Percentiles rank a stretch among this genome's conserved stretches.
phyloP scores from a whole-genome alignment of 2,329 filamentous ascomycete genomes.

The Huntiella savannae region DNA sequence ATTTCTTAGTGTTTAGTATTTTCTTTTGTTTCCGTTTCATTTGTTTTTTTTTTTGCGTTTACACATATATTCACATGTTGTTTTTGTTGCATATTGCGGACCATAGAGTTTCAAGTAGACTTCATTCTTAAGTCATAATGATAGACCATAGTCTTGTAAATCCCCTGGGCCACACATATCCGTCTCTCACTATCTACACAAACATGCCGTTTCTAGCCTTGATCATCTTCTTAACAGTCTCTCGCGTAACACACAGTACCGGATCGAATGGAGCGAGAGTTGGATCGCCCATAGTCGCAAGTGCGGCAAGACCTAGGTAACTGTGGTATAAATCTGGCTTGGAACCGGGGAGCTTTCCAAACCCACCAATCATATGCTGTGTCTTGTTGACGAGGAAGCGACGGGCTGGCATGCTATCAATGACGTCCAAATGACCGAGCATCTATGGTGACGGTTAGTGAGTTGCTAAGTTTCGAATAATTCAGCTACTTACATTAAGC shows the following conservation, averaged over 20 bases:
- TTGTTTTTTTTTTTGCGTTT: no score
- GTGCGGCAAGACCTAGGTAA: conserved; percentile 66
- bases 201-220: conserved; percentile 21
- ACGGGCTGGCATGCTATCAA: conserved; percentile 41
- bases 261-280: conserved; percentile 55
- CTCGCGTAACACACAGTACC: conserved; percentile 52
- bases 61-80: no score
- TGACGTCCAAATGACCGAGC: conserved; percentile 35
- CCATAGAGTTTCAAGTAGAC: not conserved
- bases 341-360: conserved; percentile 50
- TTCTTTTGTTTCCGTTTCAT: no score
- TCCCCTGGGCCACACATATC: no score
- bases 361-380: conserved; percentile 69
- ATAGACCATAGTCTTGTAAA: no score
- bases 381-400: conserved; percentile 65
- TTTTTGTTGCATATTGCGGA: not conserved
- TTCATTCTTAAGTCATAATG: not conserved
- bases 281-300: conserved; percentile 53
- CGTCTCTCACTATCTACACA: not conserved
- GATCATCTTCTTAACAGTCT: conserved; percentile 32
- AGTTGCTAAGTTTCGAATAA: conserved; percentile 17
- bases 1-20: no score
- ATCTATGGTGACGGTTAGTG: conserved; percentile 24
- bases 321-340: conserved; percentile 72
- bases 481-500: conserved; percentile 21